Conservation (phyloP, 306 rosid genomes). For the Gastrolobium bilobum region DNA sequence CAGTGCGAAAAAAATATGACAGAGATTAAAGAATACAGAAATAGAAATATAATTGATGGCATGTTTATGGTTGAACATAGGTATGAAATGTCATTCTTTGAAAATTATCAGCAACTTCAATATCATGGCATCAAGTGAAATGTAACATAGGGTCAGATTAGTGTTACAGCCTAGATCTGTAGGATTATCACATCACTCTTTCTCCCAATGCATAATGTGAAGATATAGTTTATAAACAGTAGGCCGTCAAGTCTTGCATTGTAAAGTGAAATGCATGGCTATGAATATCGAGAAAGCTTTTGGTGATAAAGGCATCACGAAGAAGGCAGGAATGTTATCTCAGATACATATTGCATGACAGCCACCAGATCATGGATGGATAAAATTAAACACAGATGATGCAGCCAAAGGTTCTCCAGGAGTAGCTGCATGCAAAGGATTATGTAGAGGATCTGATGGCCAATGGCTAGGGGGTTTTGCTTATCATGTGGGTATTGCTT, state of each 20-base stretch:
- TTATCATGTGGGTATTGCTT: no score
- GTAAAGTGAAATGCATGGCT: neutral
- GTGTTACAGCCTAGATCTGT: neutral
- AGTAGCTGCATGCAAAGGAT: no score
- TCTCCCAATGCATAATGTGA: conserved; percentile 7
- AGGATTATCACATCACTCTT: neutral
- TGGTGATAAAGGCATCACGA: no score
- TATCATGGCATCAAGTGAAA: conserved; percentile 24
- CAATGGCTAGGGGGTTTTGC: no score
- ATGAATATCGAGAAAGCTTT: no score
- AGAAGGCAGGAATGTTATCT: no score
- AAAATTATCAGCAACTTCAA: conserved; percentile 21
- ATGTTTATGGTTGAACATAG: neutral
- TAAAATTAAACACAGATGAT: no score
- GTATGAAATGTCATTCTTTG: neutral
- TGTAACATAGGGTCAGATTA: neutral
- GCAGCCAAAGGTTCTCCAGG: no score
- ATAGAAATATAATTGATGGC: neutral
- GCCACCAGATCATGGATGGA: no score
- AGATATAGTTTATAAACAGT: neutral
- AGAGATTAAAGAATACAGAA: conserved; percentile 29
- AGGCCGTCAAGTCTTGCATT: neutral
- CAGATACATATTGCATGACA: no score
- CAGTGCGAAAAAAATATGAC: conserved; percentile 23
- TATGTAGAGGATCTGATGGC: no score